Percentiles rank a stretch among this genome's conserved stretches.
Conservation (phyloP, 306 rosid genomes). For the Rosa persica region DNA sequence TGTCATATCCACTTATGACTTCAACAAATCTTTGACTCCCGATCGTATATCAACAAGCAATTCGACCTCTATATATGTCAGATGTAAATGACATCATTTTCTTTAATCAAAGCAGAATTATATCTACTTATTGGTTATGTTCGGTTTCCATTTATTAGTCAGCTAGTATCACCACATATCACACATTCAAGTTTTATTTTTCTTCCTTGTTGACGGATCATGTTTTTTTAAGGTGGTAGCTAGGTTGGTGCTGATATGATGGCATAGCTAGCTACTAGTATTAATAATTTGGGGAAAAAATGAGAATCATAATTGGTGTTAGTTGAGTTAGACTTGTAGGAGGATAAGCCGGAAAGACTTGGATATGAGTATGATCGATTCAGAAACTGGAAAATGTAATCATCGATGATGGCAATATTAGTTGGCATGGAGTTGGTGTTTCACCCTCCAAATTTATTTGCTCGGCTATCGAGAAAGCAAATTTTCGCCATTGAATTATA, state of each 20-base stretch:
- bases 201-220: not conserved
- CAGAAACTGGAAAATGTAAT: not conserved
- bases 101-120: no score
- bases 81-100: no score
- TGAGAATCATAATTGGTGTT: not conserved
- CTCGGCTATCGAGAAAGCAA: not conserved
- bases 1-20: no score
- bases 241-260: not conserved
- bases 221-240: not conserved
- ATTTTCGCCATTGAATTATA: no score
- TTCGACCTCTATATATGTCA: no score
- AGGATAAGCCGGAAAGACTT: not conserved
- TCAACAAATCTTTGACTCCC: no score
- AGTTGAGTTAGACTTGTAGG: not conserved
- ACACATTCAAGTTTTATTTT: not conserved
- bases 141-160: not conserved
- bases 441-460: not conserved
- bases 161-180: not conserved
- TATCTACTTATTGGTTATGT: no score
- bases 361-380: not conserved
- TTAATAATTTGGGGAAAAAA: not conserved
- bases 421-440: constrained; percentile 4
- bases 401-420: not conserved
- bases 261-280: not conserved
- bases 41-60: no score